These are phyloP conservation scores for Claviceps humidiphila DNA, from an alignment of 2,329 filamentous ascomycete species.

Conservation along the genomic window DNA sequence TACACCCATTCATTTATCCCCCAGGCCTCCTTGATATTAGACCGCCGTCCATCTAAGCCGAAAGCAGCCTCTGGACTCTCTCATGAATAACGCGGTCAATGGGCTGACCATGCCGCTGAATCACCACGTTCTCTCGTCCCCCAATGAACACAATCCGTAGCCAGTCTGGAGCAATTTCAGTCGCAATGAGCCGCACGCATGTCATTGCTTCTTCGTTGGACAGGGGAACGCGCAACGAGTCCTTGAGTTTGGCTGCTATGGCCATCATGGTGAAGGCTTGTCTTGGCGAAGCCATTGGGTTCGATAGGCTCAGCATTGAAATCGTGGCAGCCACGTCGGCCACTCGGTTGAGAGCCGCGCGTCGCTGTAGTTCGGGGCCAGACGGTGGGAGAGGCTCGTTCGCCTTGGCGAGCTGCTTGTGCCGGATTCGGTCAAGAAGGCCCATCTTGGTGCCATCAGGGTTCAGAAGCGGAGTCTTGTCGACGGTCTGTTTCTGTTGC, in stretches of 20 bases:
- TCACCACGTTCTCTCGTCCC: conserved; percentile 42
- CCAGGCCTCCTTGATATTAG: no score
- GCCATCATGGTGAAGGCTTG: conserved; percentile 53
- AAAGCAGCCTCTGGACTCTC: conserved; percentile 22
- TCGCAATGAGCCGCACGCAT: conserved; percentile 38
- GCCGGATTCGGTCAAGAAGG: conserved; percentile 62
- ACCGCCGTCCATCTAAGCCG: conserved; percentile 6
- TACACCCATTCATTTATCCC: no score
- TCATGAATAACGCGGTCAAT: conserved; percentile 24
- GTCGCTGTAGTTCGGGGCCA: conserved; percentile 43
- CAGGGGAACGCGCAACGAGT: conserved; percentile 48
- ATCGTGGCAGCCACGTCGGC: conserved; percentile 57
- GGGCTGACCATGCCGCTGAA: conserved; percentile 32
- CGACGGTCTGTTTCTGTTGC: conserved; percentile 21
- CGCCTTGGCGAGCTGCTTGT: conserved; percentile 49
- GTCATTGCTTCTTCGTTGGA: conserved; percentile 37
- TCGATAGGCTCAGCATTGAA: conserved; percentile 49
- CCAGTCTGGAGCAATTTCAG: conserved; percentile 45
- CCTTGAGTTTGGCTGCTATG: conserved; percentile 51
- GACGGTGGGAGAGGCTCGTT: conserved; percentile 45
- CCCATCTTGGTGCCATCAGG: conserved; percentile 42
- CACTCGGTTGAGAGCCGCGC: conserved; percentile 52
- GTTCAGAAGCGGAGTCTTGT: conserved; percentile 19
- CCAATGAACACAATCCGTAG: conserved; percentile 37
- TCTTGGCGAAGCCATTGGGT: conserved; percentile 33